These are phyloP conservation scores for Diaporthe citrichinensis DNA, from an alignment of 2,329 filamentous ascomycete species.

Conservation along the genomic window DNA sequence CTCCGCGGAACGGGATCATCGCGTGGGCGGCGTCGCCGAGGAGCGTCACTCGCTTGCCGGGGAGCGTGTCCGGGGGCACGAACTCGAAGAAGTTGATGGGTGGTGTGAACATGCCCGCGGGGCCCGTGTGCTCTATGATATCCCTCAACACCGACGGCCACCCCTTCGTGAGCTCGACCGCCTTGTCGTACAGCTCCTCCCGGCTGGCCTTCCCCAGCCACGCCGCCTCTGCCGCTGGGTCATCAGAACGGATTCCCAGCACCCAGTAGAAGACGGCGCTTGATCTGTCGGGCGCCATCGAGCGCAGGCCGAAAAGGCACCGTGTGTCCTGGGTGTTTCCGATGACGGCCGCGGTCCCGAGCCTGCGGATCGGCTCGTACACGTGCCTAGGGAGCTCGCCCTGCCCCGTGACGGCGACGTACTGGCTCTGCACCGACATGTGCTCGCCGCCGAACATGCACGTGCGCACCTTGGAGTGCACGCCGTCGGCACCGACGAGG, in stretches of 20 bases:
- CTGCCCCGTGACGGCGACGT: not conserved
- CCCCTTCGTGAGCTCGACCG: not conserved
- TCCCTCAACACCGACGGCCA: not conserved
- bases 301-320: not conserved
- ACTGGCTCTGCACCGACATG: not conserved
- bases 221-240: not conserved
- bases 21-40: not conserved
- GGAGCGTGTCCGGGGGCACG: not conserved
- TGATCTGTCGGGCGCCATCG: not conserved
- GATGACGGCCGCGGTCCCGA: not conserved
- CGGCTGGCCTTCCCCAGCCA: not conserved
- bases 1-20: not conserved
- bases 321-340: not conserved
- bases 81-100: conserved; percentile 7
- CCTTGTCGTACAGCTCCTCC: not conserved
- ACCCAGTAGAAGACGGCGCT: not conserved
- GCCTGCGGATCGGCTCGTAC: not conserved
- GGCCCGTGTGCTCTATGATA: not conserved
- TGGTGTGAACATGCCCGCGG: not conserved
- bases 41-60: not conserved
- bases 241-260: not conserved
- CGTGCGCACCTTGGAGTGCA: not conserved
- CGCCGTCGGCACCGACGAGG: not conserved
- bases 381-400: not conserved
- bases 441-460: not conserved